Percentiles rank a stretch among this genome's conserved stretches.
These are phyloP conservation scores for Epichloe sibirici DNA, from an alignment of 2,329 filamentous ascomycete species.

Conservation along the genomic window DNA sequence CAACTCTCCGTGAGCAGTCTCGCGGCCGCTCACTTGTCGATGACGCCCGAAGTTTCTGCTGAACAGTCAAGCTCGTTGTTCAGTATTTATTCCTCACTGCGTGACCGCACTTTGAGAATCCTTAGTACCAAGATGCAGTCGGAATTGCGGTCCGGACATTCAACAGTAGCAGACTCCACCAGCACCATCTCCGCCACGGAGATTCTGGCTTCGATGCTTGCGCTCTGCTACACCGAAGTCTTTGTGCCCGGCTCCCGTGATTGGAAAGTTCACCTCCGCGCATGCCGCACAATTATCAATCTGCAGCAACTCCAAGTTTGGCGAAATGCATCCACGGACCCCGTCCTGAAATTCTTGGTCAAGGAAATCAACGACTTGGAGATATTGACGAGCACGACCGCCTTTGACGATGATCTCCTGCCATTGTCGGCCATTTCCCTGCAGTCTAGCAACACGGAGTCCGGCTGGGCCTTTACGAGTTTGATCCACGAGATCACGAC, in stretches of 20 bases:
- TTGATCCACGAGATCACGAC: slow-evolving; percentile 5
- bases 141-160: neutral
- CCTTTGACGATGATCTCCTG: slow-evolving; percentile 2
- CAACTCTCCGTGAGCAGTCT: slow-evolving; percentile 7
- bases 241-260: slow-evolving; percentile 5
- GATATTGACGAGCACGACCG: slow-evolving; percentile 2
- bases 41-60: neutral
- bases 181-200: neutral
- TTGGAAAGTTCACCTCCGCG: slow-evolving; percentile 7
- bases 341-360: slow-evolving; percentile 3
- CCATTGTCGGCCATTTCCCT: neutral
- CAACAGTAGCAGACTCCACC: neutral
- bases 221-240: slow-evolving; percentile 7
- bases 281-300: slow-evolving; percentile 4
- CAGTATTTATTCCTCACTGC: slow-evolving; percentile 1
- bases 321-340: neutral
- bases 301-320: neutral
- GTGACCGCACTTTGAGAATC: slow-evolving; percentile 1
- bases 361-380: slow-evolving; percentile 7
- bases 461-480: slow-evolving; percentile 6
- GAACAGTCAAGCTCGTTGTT: slow-evolving; percentile 1
- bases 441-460: neutral
- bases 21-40: slow-evolving; percentile 6
- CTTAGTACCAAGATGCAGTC: slow-evolving; percentile 5
- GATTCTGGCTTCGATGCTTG: slow-evolving; percentile 6